Percentiles rank a stretch among this genome's conserved stretches.
Conservation (phyloP, 352 stramenopile genomes). For the Paralagenidium karlingii region DNA sequence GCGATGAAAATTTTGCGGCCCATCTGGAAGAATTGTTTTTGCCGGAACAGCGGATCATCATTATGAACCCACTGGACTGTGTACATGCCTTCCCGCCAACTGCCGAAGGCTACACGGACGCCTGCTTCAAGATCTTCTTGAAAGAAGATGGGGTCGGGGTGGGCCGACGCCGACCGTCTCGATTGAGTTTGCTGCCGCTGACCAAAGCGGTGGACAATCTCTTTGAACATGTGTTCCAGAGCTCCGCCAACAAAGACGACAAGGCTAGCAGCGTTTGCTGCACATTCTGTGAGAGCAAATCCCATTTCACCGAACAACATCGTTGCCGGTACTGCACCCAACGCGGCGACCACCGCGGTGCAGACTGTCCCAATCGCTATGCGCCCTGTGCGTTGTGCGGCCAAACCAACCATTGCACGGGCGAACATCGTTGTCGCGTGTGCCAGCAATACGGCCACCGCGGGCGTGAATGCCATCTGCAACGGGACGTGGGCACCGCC, state of each 20-base stretch:
- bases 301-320: slow-evolving; percentile 56
- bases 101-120: slow-evolving; percentile 65
- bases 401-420: slow-evolving; percentile 61
- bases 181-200: slow-evolving; percentile 68
- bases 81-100: slow-evolving; percentile 77
- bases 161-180: slow-evolving; percentile 38
- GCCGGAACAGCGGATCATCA: slow-evolving; percentile 61
- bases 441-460: slow-evolving; percentile 77
- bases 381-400: slow-evolving; percentile 60
- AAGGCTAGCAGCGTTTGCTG: slow-evolving; percentile 24
- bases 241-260: slow-evolving; percentile 11
- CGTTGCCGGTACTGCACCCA: slow-evolving; percentile 76
- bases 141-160: slow-evolving; percentile 55
- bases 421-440: slow-evolving; percentile 68
- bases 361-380: slow-evolving; percentile 53
- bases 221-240: slow-evolving; percentile 54
- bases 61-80: slow-evolving; percentile 75
- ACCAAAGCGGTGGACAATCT: slow-evolving; percentile 65
- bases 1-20: slow-evolving; percentile 66
- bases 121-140: slow-evolving; percentile 77
- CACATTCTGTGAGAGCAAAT: slow-evolving; percentile 48
- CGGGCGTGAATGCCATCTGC: slow-evolving; percentile 67
- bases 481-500: slow-evolving; percentile 65
- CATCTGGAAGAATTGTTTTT: slow-evolving; percentile 63
- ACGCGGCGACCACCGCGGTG: slow-evolving; percentile 57